These are phyloP conservation scores for Aspergillus tubingensis DNA, from an alignment of 2,329 filamentous ascomycete species.

Conservation along the genomic window DNA sequence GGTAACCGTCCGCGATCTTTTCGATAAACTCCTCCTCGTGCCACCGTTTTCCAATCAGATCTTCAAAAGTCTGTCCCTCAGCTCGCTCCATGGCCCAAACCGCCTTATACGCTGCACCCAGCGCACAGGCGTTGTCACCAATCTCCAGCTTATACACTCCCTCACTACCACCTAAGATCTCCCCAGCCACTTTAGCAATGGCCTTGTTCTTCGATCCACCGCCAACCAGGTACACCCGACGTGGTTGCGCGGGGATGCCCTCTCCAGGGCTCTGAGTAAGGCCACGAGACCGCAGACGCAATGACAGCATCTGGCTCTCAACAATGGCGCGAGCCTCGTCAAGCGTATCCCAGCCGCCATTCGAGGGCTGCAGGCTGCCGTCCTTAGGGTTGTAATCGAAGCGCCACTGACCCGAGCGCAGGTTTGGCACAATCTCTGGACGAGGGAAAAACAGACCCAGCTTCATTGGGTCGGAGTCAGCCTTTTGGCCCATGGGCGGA, in stretches of 20 bases:
- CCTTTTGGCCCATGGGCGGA: conserved; percentile 66
- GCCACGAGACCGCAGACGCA: conserved; percentile 78
- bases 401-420: conserved; percentile 82
- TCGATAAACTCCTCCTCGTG: conserved; percentile 79
- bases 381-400: conserved; percentile 62
- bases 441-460: conserved; percentile 93
- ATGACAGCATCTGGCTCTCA: conserved; percentile 91
- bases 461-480: conserved; percentile 64
- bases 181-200: conserved; percentile 79
- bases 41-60: conserved; percentile 82
- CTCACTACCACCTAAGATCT: conserved; percentile 84
- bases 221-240: conserved; percentile 90
- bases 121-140: conserved; percentile 89
- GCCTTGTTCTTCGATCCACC: conserved; percentile 88
- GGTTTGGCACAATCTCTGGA: conserved; percentile 93
- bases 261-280: conserved; percentile 64
- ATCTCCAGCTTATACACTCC: conserved; percentile 93
- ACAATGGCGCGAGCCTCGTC: conserved; percentile 84
- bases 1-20: conserved; percentile 80
- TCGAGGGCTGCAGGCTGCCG: conserved; percentile 55
- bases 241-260: conserved; percentile 75
- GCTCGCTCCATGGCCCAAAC: conserved; percentile 82
- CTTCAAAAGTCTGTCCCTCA: conserved; percentile 76
- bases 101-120: conserved; percentile 94
- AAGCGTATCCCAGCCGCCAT: conserved; percentile 56